Percentiles rank a stretch among this genome's conserved stretches.
Conservation (phyloP, 2,329 filamentous ascomycete genomes). For the Beauveria asiatica region DNA sequence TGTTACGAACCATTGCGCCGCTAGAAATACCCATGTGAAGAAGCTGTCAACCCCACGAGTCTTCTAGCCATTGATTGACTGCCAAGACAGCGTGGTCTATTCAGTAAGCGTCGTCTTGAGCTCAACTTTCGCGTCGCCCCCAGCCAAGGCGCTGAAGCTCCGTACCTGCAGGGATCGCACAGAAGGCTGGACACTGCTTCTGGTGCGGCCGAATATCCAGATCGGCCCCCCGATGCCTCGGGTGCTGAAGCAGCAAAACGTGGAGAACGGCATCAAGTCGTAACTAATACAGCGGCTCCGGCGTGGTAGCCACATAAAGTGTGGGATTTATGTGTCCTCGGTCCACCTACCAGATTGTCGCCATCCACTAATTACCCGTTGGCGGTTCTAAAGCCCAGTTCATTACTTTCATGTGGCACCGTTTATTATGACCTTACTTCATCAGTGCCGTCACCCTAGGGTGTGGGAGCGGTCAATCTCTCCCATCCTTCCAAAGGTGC, state of each 20-base stretch:
- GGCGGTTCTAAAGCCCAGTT: background rate
- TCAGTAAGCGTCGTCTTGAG: background rate
- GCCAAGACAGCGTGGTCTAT: background rate
- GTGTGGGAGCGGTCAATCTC: background rate
- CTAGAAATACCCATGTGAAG: background rate
- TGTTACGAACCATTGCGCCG: background rate
- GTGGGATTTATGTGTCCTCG: background rate
- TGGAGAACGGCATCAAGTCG: background rate
- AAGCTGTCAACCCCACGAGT: background rate
- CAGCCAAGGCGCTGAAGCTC: background rate
- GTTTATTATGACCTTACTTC: background rate
- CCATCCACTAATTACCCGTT: background rate
- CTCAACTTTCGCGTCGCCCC: background rate
- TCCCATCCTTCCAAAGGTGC: background rate
- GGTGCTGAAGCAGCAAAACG: background rate
- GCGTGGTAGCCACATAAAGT: background rate
- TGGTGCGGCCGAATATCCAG: background rate
- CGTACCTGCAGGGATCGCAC: constrained; percentile 4
- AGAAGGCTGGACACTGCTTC: background rate
- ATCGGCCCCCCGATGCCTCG: constrained; percentile 5
- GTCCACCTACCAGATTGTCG: constrained; percentile 1
- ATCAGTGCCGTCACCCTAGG: background rate
- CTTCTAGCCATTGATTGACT: background rate
- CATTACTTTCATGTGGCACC: background rate
- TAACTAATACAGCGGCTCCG: background rate